phyloP scores from a whole-genome alignment of 306 rosid species.

The Lathyrus aphaca region DNA sequence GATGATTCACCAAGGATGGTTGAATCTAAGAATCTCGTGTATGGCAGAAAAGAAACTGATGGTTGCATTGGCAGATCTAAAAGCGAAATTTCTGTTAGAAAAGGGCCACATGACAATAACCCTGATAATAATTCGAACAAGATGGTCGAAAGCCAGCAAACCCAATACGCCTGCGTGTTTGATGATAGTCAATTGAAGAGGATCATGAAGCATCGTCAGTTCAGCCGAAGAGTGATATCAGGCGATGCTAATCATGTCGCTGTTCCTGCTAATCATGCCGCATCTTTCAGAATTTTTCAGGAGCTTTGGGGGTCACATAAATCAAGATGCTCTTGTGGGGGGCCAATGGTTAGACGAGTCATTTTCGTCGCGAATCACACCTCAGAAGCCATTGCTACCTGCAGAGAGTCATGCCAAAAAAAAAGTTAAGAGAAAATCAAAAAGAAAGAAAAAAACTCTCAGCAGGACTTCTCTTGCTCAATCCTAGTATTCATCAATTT shows the following conservation, averaged over 20 bases:
- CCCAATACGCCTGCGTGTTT: slow-evolving; percentile 34
- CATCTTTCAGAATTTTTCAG: slow-evolving; percentile 42
- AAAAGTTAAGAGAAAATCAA: no score
- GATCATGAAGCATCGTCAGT: slow-evolving; percentile 47
- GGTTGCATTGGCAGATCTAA: slow-evolving; percentile 25
- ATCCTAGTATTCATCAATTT: no score
- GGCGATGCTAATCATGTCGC: slow-evolving; percentile 48
- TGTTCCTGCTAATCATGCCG: slow-evolving; percentile 53
- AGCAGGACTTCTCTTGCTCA: no score
- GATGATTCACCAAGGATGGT: slow-evolving; percentile 28
- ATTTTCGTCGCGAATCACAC: no score
- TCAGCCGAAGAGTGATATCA: slow-evolving; percentile 51
- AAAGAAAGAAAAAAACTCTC: no score
- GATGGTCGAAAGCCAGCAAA: slow-evolving; percentile 35
- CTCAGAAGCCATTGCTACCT: no score
- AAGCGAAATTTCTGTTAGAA: slow-evolving; percentile 31
- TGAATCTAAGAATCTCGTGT: neutral
- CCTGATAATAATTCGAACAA: slow-evolving; percentile 42
- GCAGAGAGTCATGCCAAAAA: no score
- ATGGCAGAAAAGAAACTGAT: slow-evolving; percentile 42
- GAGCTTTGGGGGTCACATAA: slow-evolving; percentile 46
- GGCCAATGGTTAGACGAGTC: no score
- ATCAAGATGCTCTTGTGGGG: slow-evolving; percentile 26
- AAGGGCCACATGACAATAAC: slow-evolving; percentile 27
- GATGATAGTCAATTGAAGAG: slow-evolving; percentile 47